phyloP scores from a whole-genome alignment of 805 yeast species.

The Diddensiella caesifluorescens region DNA sequence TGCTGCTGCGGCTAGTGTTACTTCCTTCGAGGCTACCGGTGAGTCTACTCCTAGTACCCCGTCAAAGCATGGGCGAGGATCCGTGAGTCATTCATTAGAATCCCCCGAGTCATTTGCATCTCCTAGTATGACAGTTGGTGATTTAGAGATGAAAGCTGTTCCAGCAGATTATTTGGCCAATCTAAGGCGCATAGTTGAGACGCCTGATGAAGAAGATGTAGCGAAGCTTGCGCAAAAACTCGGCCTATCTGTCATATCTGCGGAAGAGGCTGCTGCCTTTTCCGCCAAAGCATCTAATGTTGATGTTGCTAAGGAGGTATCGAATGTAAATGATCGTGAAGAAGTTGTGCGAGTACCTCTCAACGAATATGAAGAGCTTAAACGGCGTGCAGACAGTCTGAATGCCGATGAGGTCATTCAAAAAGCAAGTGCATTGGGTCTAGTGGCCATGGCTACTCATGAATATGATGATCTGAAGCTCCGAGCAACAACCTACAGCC shows the following conservation, averaged over 20 bases:
- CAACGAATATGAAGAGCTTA: conserved; percentile 14
- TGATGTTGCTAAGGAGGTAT: conserved; percentile 11
- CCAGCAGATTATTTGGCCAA: conserved; percentile 30
- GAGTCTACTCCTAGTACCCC: conserved; percentile 5
- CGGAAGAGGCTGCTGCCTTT: conserved; percentile 5
- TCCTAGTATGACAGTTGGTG: conserved; percentile 2
- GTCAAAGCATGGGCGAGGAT: background rate
- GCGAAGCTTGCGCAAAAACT: conserved; percentile 23
- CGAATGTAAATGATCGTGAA: background rate
- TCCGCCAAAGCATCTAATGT: background rate
- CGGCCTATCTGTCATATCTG: conserved; percentile 20
- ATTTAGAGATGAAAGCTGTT: conserved; percentile 26
- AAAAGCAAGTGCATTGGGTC: conserved; percentile 24
- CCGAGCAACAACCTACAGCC: conserved; percentile 1
- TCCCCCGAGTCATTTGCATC: background rate
- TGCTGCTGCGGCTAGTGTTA: conserved; percentile 10
- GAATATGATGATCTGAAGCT: conserved; percentile 10
- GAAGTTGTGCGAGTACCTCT: conserved; percentile 18
- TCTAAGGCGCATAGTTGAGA: conserved; percentile 29
- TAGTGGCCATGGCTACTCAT: conserved; percentile 24
- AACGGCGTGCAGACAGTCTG: conserved; percentile 2
- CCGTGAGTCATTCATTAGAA: background rate
- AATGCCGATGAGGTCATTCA: conserved; percentile 14
- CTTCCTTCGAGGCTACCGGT: conserved; percentile 3
- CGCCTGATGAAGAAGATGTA: conserved; percentile 29